Evolutionary conservation across 768 basidiomycete genomes (phyloP), one percentile per base, ranked within the genome.

Genomic region (Auricularia heimuer): DNA sequence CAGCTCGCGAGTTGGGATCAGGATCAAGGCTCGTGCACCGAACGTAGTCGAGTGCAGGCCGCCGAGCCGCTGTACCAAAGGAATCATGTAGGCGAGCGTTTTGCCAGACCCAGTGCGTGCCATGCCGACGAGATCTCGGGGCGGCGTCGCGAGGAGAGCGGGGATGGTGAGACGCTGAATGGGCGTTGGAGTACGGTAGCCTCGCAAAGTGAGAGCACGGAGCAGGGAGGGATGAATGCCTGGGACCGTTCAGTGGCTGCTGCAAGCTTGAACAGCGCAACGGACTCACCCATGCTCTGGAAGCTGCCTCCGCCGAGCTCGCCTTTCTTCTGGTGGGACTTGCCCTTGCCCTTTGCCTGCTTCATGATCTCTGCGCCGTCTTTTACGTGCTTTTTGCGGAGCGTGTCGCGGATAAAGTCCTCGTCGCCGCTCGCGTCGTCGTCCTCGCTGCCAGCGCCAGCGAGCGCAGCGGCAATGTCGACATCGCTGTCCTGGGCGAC

Each of bases 61-160:
- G 4, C 89, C 85, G 7, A 99, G 83, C 58, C 92, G 83, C 65
- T 95, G 90, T 0, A 97, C 80, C 16, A 99, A 82, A 62, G 97
- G 97, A 33, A 98, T 79, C 82, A 98, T 85, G 73, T 95, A 99
- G 21, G 96, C 96, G 42, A 99, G 83, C 10, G 95, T 95, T 78
- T 98, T 98, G 66, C 97, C 97, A 1, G 94, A 97, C 51, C 97
- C 97, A 3, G 97, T 99, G 44, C 97, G 84, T 44, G 97, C 96
- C 97, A 98, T 99, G 51, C 93, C 96, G 14, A 98, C 93, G 14
- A 99, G 85, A 76, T 97, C 95, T 63, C 90, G 81, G 8, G 94
- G 93, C 47, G 95, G 94, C 51, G 83, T 85, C 12, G 88, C 75
- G 45, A 98, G 83, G 51, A 97, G 83, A 21, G 87, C 80, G 4